phyloP scores from a whole-genome alignment of 139 green algal genomes.

The Ettlia oleoabundans region DNA sequence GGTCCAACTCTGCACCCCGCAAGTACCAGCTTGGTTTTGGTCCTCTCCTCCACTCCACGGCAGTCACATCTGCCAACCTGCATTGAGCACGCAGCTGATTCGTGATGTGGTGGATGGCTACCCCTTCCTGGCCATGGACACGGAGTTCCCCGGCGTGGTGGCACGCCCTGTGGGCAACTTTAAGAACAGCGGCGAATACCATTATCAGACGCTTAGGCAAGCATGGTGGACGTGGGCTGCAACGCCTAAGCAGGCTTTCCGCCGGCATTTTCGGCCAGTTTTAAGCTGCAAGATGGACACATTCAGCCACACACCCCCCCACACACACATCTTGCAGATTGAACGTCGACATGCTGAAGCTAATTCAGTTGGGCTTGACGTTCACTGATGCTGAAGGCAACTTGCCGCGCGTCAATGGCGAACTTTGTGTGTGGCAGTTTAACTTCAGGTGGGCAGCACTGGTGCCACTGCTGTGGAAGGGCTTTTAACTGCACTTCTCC shows the following conservation, averaged over 20 bases:
- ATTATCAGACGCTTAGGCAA: slow-evolving; percentile 90
- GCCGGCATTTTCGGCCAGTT: too few relatives aligned
- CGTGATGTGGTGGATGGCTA: slow-evolving; percentile 92
- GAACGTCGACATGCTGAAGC: slow-evolving; percentile 99
- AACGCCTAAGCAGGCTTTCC: neutral
- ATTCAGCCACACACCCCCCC: too few relatives aligned
- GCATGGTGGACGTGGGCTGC: neutral
- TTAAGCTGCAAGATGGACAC: too few relatives aligned
- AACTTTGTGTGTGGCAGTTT: slow-evolving; percentile 99
- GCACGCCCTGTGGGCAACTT: slow-evolving; percentile 95
- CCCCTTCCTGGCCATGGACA: slow-evolving; percentile 98
- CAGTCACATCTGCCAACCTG: neutral
- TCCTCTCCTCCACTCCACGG: too few relatives aligned
- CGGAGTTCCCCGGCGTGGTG: slow-evolving; percentile 94
- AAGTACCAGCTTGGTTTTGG: too few relatives aligned
- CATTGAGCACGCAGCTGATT: slow-evolving; percentile 79
- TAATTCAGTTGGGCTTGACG: slow-evolving; percentile 99
- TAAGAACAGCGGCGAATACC: slow-evolving; percentile 95
- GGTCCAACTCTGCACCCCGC: too few relatives aligned
- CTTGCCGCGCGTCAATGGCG: slow-evolving; percentile 80
- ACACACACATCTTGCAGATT: slow-evolving; percentile 71
- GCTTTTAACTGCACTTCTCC: too few relatives aligned
- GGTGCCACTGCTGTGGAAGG: too few relatives aligned
- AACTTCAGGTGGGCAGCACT: slow-evolving; percentile 94
- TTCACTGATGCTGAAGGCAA: slow-evolving; percentile 93